Evolutionary conservation across 257 asterid genomes (phyloP).

Genomic region (Solanum virginianum): DNA sequence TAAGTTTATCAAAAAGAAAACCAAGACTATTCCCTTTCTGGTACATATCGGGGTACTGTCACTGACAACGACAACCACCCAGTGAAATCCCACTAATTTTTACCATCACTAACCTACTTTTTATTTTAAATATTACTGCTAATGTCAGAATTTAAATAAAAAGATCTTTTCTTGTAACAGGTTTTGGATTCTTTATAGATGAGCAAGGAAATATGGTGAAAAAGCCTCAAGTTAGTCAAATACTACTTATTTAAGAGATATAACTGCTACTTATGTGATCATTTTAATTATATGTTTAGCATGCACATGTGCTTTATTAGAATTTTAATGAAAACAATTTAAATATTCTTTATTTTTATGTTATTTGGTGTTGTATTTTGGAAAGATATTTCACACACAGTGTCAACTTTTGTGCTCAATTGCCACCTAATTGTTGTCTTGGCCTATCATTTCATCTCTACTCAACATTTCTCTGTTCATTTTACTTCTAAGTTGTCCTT

Average conservation of each 20-base stretch:
- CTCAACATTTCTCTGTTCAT: neutral
- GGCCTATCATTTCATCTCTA: neutral
- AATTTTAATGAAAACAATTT: neutral
- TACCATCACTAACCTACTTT: neutral
- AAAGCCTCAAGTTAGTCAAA: conserved; percentile 77
- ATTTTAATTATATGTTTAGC: neutral
- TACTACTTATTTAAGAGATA: neutral
- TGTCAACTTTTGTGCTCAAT: neutral
- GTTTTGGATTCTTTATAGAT: conserved; percentile 72
- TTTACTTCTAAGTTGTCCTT: neutral
- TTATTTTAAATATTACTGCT: neutral
- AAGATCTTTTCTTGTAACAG: conserved; percentile 20
- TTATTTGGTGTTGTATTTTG: neutral
- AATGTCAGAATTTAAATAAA: neutral
- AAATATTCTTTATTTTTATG: neutral
- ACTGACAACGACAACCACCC: neutral
- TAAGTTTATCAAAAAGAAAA: neutral
- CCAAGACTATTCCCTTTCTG: neutral
- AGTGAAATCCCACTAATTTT: no score
- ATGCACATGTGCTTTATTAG: neutral
- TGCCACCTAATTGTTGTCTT: neutral
- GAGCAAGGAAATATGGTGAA: conserved; percentile 69
- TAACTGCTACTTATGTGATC: neutral
- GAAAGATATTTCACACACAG: neutral
- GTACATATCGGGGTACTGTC: neutral